Evolutionary conservation across 2,329 filamentous ascomycete genomes (phyloP), one percentile per base, ranked within the genome.

Genomic region (Stachybotrys elegans): DNA sequence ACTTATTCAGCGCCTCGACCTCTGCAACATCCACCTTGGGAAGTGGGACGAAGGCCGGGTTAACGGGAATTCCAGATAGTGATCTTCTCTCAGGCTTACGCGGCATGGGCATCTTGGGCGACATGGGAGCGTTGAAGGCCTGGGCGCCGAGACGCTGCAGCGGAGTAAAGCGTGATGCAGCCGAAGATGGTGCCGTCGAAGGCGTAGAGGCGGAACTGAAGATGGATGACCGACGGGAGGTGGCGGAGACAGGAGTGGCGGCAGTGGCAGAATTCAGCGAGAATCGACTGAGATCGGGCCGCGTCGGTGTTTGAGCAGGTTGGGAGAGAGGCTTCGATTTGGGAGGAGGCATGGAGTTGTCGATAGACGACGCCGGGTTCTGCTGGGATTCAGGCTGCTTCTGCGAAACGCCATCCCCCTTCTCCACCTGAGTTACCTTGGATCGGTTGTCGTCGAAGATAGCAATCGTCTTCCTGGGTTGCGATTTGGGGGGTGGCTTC

Each of bases 1-100:
- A 47, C 42, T 53, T 56, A 51, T 78, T 75, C 34, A 80, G 56
- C 2, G 73, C 71, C 51, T 73, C 73, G 4, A 80, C 66, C 51
- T 81, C 77, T 7, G 63, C 64, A 21, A 78, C 48, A 49, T 79
- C 73, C 3, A 76, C 75, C 45, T 69, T 74, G 2, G 78, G 77
- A 8, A 81, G 61, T 0, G 77, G 75, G 6, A 81, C 67, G 51
- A 76, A 76, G 0, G 75, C 66, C 3, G 78, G 73, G 48, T 81
- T 77, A 29, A 76, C 59, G 1, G 72, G 68, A 3, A 73, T 47
- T 7, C 60, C 62, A 9, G 63, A 57, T 4, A 66, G 51, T 34
- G 58, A 60, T 31, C 52, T 53, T 17, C 47, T 53, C 29, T 45
- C 49, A 43, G 45, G 45, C 22, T 52, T 44, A 32, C 54, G 56